Evolutionary conservation across 1,284 basidiomycete species (phyloP).

Genomic region (Sutorius eximius): DNA sequence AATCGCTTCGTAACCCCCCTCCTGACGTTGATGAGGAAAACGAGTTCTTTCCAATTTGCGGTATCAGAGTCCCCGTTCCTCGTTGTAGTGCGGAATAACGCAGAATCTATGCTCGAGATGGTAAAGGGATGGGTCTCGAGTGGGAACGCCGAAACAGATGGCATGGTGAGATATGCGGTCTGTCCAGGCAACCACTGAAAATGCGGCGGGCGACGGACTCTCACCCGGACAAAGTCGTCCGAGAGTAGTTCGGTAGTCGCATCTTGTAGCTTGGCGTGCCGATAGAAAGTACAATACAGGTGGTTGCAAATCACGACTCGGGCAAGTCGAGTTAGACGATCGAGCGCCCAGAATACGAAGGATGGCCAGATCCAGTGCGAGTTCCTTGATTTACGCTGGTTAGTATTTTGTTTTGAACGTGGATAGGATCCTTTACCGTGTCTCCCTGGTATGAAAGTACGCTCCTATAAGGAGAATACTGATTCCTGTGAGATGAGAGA

Average conservation of each 20-base stretch:
- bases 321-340: conserved; percentile 52
- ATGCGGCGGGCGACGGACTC: conserved; percentile 24
- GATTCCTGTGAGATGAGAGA: background rate
- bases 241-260: conserved; percentile 27
- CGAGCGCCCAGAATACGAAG: conserved; percentile 65
- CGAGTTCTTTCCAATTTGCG: conserved; percentile 41
- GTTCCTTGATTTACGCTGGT: conserved; percentile 8
- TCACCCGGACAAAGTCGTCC: conserved; percentile 28
- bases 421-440: conserved; percentile 15
- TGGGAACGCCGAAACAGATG: conserved; percentile 41
- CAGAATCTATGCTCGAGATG: conserved; percentile 46
- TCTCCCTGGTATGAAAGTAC: conserved; percentile 41
- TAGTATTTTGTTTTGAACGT: conserved; percentile 5
- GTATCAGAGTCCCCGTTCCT: background rate
- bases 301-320: conserved; percentile 55
- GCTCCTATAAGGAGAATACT: conserved; percentile 44
- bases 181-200: conserved; percentile 48
- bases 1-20: conserved; percentile 43
- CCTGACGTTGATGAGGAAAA: conserved; percentile 52
- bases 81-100: conserved; percentile 6
- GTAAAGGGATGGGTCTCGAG: conserved; percentile 59
- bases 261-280: conserved; percentile 20
- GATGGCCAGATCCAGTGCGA: conserved; percentile 52
- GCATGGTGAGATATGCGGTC: conserved; percentile 48
- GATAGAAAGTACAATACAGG: conserved; percentile 25